Conservation (phyloP, 495 filamentous ascomycete genomes). For the Aspergillus ostianus region DNA sequence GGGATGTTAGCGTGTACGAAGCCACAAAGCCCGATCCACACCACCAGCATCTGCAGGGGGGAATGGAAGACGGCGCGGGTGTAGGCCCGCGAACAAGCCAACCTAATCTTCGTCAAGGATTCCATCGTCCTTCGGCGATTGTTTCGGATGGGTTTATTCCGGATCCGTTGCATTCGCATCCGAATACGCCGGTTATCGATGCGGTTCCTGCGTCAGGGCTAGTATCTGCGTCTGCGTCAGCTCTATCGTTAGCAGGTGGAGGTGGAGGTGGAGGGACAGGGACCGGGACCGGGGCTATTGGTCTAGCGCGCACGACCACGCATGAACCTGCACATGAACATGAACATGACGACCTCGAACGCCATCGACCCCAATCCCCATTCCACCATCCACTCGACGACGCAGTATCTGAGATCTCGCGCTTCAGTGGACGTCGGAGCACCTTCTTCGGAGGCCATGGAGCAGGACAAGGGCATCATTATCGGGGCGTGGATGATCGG, state of each 20-base stretch:
- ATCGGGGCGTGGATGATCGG: conserved; percentile 22
- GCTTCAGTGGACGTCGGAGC: not conserved
- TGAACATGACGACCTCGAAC: not conserved
- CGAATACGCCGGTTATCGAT: not conserved
- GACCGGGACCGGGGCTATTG: not conserved
- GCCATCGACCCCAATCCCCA: conserved; percentile 23
- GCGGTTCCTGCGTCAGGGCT: no score
- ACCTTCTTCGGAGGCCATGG: no score
- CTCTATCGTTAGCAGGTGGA: no score
- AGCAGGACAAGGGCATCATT: not conserved
- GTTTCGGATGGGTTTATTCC: not conserved
- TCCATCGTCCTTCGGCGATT: no score
- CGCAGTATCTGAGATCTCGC: conserved; percentile 32
- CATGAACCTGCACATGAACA: not conserved
- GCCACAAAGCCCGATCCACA: no score
- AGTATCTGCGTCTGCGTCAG: no score
- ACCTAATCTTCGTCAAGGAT: no score
- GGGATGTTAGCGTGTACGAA: no score
- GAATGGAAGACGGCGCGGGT: no score
- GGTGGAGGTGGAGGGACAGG: no score
- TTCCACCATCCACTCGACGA: conserved; percentile 31
- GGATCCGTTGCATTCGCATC: not conserved
- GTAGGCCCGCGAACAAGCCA: no score
- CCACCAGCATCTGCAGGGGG: no score
- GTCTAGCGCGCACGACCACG: not conserved